Percentiles rank a stretch among this genome's conserved stretches.
Conservation (phyloP, 352 stramenopile genomes). For the Hyaloperonospora arabidopsidis region DNA sequence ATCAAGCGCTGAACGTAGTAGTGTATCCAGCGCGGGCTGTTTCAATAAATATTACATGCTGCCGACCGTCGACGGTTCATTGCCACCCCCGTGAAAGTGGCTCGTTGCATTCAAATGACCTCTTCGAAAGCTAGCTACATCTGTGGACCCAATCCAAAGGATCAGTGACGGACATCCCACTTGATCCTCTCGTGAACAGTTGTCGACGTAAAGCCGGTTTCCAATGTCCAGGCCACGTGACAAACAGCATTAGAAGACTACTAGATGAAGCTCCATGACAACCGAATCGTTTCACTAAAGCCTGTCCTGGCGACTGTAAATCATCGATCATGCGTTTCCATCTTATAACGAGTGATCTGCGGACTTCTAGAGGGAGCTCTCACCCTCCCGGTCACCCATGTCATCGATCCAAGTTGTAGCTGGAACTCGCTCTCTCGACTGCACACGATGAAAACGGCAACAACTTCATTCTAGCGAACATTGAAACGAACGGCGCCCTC, state of each 20-base stretch:
- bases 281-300: slow-evolving; percentile 13
- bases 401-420: neutral
- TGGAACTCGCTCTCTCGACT: slow-evolving; percentile 10
- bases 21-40: slow-evolving; percentile 30
- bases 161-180: too few relatives aligned
- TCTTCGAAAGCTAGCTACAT: too few relatives aligned
- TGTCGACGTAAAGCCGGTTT: slow-evolving; percentile 2
- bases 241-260: slow-evolving; percentile 12
- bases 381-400: too few relatives aligned
- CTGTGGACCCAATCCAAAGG: too few relatives aligned
- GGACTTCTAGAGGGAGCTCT: too few relatives aligned
- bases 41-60: slow-evolving; percentile 46
- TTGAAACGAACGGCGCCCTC: slow-evolving; percentile 18
- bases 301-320: neutral
- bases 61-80: slow-evolving; percentile 20
- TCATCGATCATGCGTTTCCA: slow-evolving; percentile 3
- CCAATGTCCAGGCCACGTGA: slow-evolving; percentile 2
- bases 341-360: neutral
- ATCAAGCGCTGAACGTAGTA: neutral
- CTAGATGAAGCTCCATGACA: slow-evolving; percentile 13
- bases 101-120: too few relatives aligned
- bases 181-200: too few relatives aligned
- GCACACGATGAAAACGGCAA: slow-evolving; percentile 10
- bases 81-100: too few relatives aligned
- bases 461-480: slow-evolving; percentile 15